These are phyloP conservation scores for Metarhizium sp. DNA, from an alignment of 2,329 filamentous ascomycete species.

Conservation along the genomic window DNA sequence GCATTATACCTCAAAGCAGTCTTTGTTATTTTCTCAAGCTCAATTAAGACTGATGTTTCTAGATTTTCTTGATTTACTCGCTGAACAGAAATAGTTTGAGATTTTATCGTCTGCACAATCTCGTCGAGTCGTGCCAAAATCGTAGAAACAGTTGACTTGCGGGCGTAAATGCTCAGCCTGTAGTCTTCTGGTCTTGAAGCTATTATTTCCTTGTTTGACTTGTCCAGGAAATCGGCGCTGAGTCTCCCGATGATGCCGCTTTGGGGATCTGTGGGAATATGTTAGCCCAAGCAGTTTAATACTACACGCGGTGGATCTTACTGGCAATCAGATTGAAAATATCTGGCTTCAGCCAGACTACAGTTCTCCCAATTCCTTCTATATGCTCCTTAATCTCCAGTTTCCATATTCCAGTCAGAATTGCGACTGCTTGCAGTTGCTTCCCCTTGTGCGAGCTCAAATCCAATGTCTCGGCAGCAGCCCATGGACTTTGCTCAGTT, in stretches of 20 bases:
- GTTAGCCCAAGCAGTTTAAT: not conserved
- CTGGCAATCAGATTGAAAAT: constrained; percentile 36
- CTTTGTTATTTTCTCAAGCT: constrained; percentile 23
- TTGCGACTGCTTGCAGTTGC: constrained; percentile 26
- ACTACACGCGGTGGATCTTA: constrained; percentile 11
- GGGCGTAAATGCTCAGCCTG: constrained; percentile 20
- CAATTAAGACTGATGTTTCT: constrained; percentile 14
- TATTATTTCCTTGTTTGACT: constrained; percentile 21
- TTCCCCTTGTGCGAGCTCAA: constrained; percentile 23
- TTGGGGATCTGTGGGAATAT: constrained; percentile 9
- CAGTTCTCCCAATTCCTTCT: constrained; percentile 30
- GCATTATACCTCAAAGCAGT: constrained; percentile 17
- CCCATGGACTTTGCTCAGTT: constrained; percentile 30
- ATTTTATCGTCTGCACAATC: constrained; percentile 16
- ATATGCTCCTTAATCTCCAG: constrained; percentile 37
- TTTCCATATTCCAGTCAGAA: constrained; percentile 42
- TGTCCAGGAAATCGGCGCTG: constrained; percentile 21
- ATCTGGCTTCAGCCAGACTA: constrained; percentile 27
- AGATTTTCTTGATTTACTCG: constrained; percentile 12
- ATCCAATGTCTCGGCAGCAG: constrained; percentile 18
- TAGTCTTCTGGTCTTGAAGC: constrained; percentile 10
- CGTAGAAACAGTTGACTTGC: constrained; percentile 18
- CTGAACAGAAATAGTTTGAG: constrained; percentile 16
- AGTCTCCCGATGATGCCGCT: constrained; percentile 17
- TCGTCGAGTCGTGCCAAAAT: constrained; percentile 27